These are phyloP conservation scores for Amaranthus cruentus DNA, from an alignment of 148 eudicot species.

Conservation along the genomic window DNA sequence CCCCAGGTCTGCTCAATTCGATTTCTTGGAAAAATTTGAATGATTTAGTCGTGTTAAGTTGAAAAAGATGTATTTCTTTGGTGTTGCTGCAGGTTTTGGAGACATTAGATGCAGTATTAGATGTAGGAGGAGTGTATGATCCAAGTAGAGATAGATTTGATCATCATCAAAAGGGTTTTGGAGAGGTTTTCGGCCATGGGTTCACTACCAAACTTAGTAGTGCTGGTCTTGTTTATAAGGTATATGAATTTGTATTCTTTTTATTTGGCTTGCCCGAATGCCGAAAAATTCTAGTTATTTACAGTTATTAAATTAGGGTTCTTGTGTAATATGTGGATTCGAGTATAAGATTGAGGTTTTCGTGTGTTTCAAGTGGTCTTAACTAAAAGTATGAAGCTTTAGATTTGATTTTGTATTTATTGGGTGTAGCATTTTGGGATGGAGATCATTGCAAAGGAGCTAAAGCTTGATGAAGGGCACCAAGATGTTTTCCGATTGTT, in stretches of 20 bases:
- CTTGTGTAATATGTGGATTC: too few relatives aligned
- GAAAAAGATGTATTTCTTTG: neutral
- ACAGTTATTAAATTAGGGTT: too few relatives aligned
- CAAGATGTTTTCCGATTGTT: conserved; percentile 69
- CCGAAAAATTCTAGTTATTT: too few relatives aligned
- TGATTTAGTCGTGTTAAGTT: neutral
- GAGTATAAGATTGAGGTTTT: too few relatives aligned
- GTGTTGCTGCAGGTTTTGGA: conserved; percentile 54
- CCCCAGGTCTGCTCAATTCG: conserved; percentile 41
- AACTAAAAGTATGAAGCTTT: neutral
- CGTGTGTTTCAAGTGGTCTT: too few relatives aligned
- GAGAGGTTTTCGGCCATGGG: conserved; percentile 77
- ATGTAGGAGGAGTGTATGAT: conserved; percentile 91
- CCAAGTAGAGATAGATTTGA: conserved; percentile 68
- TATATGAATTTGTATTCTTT: conserved; percentile 6
- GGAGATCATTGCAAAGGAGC: conserved; percentile 89
- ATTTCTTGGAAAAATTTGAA: neutral
- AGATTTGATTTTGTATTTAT: neutral
- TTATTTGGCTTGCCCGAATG: neutral
- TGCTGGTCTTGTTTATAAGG: conserved; percentile 93
- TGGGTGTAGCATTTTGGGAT: conserved; percentile 61
- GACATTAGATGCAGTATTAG: conserved; percentile 78
- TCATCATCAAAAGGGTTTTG: conserved; percentile 90
- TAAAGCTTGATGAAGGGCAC: conserved; percentile 57
- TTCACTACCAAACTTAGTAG: conserved; percentile 82